A percentile compares a stretch with the other conserved stretches of the same genome.
Conservation (phyloP, 495 filamentous ascomycete genomes). For the Beverwykella pulmonaria region DNA sequence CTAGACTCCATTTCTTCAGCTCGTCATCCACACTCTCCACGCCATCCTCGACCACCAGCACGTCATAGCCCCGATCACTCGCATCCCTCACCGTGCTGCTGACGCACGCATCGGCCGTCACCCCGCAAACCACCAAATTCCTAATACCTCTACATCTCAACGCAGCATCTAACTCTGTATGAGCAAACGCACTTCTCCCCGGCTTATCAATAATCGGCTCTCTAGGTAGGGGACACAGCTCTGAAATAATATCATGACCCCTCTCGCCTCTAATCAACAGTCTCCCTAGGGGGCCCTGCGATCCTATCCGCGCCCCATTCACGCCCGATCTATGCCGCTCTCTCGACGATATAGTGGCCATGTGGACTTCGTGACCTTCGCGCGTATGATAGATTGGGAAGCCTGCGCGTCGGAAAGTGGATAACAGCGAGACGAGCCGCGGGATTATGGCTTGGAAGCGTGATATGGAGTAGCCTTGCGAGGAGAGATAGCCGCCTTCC, state of each 20-base stretch:
- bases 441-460: constrained; percentile 59
- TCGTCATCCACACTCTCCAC: constrained; percentile 55
- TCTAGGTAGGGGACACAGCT: constrained; percentile 57
- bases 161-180: constrained; percentile 65
- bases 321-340: constrained; percentile 59
- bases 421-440: constrained; percentile 40
- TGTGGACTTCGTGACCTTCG: constrained; percentile 66
- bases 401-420: constrained; percentile 26
- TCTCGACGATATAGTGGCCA: constrained; percentile 61
- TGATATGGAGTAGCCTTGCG: constrained; percentile 62
- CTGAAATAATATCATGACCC: constrained; percentile 65
- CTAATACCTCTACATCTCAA: constrained; percentile 65
- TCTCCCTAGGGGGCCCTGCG: constrained; percentile 62
- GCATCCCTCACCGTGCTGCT: constrained; percentile 70
- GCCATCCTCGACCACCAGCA: constrained; percentile 59
- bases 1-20: constrained; percentile 55
- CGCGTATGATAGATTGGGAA: constrained; percentile 70
- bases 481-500: constrained; percentile 60
- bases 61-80: constrained; percentile 75
- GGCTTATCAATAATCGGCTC: constrained; percentile 73
- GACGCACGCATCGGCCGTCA: constrained; percentile 73
- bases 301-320: constrained; percentile 62
- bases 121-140: constrained; percentile 66
- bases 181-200: constrained; percentile 65
- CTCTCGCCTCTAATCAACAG: constrained; percentile 65